These are phyloP conservation scores for Ephemerocybe angulata DNA, from an alignment of 768 basidiomycete species.

Conservation along the genomic window DNA sequence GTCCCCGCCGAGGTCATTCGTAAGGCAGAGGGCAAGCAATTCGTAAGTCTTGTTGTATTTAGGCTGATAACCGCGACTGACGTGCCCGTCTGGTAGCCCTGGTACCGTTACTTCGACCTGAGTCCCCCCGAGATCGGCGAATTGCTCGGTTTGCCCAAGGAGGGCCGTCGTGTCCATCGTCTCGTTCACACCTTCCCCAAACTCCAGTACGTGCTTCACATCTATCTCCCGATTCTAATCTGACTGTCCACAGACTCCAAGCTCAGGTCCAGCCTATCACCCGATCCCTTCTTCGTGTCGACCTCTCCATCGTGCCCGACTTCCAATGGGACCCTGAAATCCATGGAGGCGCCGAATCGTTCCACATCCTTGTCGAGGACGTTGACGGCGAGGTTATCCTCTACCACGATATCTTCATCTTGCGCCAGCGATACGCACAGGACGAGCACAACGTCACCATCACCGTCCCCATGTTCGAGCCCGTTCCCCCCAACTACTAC, in stretches of 20 bases:
- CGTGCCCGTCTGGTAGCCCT: slow-evolving; percentile 51
- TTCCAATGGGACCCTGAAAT: slow-evolving; percentile 98
- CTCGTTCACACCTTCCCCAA: slow-evolving; percentile 97
- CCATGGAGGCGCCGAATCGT: slow-evolving; percentile 84
- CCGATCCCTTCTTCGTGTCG: slow-evolving; percentile 85
- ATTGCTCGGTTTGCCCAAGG: slow-evolving; percentile 89
- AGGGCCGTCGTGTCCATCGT: slow-evolving; percentile 86
- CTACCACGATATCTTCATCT: slow-evolving; percentile 90
- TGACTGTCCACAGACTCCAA: slow-evolving; percentile 64
- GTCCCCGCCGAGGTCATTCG: slow-evolving; percentile 81
- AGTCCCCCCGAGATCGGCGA: slow-evolving; percentile 92
- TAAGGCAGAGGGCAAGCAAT: slow-evolving; percentile 96
- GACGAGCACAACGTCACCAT: slow-evolving; percentile 94
- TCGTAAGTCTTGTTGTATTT: slow-evolving; percentile 43
- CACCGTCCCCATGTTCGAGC: slow-evolving; percentile 95
- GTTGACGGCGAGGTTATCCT: slow-evolving; percentile 96
- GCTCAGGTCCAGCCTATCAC: slow-evolving; percentile 98
- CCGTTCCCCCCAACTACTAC: slow-evolving; percentile 97
- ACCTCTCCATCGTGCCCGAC: slow-evolving; percentile 93
- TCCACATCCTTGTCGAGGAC: slow-evolving; percentile 93
- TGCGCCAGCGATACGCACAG: slow-evolving; percentile 87
- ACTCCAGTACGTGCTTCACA: too few species aligned
- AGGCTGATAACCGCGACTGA: slow-evolving; percentile 5
- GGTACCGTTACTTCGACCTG: slow-evolving; percentile 96
- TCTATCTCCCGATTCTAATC: too few species aligned